Base-by-base conservation (phyloP, 148 eudicot species). In the Agrostemma githago region DNA sequence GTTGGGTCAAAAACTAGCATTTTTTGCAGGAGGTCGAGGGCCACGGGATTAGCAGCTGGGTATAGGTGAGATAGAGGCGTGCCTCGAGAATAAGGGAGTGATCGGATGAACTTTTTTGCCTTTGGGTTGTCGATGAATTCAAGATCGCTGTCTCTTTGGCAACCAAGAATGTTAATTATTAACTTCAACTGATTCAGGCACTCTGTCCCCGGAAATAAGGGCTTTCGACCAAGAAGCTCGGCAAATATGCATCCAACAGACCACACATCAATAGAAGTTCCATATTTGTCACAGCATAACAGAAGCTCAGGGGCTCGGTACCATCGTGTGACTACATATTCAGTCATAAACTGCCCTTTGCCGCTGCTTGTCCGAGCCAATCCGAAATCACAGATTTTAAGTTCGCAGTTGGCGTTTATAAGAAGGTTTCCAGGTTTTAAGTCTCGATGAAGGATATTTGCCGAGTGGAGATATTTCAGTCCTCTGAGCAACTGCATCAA, bases 301-400 rank as follows among this genome's bases (percentile, higher is more conserved):
- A 91, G 89, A 34, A 91, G 89, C 73, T 90, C 92, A 0, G 96
- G 96, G 37, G 92, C 96, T 26, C 96, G 68, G 67, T 90, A 90
- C 96, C 96, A 90, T 2, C 96, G 90, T 26, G 96, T 90, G 17
- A 90, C 96, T 42, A 90, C 96, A 20, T 90, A 90, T 78, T 91
- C 93, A 0, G 96, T 91, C 96, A 91, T 91, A 76, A 88, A 89
- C 43, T 87, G 96, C 4, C 85, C 93, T 61, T 86, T 85, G n/a
- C 86, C 86, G 48, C 85, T 85, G 72, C 88, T 87, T 42, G 93
- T 87, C 14, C 96, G 88, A 51, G 96, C 96, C 43, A 91, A 85
- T 34, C 96, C 96, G 62, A 91, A 91, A 79, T 91, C 96, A 51
- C 96, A 91, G 43, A 91, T 91, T 76, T 91, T 89, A 37, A 91